Evolutionary conservation across 2,329 filamentous ascomycete species (phyloP), one percentile per base, ranked within the genome.

Genomic region (Cordyceps tenuipes): DNA sequence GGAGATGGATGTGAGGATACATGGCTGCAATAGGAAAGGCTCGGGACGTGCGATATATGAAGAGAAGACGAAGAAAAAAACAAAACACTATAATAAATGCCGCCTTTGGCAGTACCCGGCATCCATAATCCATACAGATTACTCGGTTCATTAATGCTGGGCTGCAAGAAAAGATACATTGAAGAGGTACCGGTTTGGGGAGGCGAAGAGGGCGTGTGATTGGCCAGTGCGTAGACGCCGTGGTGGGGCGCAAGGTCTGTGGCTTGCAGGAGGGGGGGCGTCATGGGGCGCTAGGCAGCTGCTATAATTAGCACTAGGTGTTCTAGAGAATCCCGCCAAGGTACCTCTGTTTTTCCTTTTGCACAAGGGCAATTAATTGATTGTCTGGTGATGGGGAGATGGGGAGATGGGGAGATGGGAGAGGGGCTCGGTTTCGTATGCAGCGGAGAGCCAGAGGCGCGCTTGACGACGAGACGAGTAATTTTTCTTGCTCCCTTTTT

Each of bases 201-300:
- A 43, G 29, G 29, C 7, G 12, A 57, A 8, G 29, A 57, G 7
- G 10, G 31, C 9, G 43, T 15, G 5, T 49, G 44, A 57, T 57
- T 57, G 54, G 54, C 34, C 17, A 41, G 54, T 19, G 44, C n/a
- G 13, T 57, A 41, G 54, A 44, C 54, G 54, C 54, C 39, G 44
- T 23, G 54, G 54, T 44, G 54, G 54, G 54, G 54, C 44, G 34
- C 5, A 43, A 36, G 43, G 41, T 8, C 21, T 6, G 54, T 57
- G 54, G 54, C 54, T 57, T 57, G 54, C 54, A 57, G 54, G 44
- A 57, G 46, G 31, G 13, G 41, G 41, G 53, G 43, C 53, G 43
- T 47, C 29, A 46, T 46, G 44, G 12, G 15, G 44, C 21, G 10
- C n/a, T 15, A 47, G 9, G 53, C 43, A 55, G 5, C 41, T 56